phyloP scores from a whole-genome alignment of 306 rosid genomes.

The Trichosanthes truncata region DNA sequence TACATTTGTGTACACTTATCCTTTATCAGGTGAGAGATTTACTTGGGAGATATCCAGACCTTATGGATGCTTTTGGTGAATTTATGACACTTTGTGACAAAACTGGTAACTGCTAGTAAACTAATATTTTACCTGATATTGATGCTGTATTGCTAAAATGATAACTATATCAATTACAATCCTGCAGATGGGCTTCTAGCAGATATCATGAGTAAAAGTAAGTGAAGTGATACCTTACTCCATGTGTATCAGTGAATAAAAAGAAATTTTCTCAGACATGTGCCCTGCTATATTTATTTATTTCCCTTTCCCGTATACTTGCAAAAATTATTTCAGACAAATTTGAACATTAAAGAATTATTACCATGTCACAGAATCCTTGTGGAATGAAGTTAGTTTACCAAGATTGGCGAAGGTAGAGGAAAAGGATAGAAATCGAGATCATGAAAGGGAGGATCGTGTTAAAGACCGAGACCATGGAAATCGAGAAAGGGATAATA shows the following conservation, averaged over 20 bases:
- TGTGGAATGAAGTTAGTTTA: slow-evolving; percentile 48
- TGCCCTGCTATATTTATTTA: neutral
- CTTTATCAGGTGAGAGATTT: slow-evolving; percentile 69
- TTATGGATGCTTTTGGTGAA: slow-evolving; percentile 83
- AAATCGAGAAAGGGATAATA: slow-evolving; percentile 75
- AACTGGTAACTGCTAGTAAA: slow-evolving; percentile 45
- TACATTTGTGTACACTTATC: slow-evolving; percentile 10
- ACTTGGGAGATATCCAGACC: slow-evolving; percentile 85
- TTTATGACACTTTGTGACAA: slow-evolving; percentile 83
- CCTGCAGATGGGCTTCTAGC: slow-evolving; percentile 97
- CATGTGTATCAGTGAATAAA: neutral
- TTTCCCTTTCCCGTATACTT: neutral
- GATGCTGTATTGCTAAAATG: neutral
- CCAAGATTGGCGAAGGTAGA: slow-evolving; percentile 64
- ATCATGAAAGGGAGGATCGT: slow-evolving; percentile 51
- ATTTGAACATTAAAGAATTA: neutral
- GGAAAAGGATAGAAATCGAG: slow-evolving; percentile 66
- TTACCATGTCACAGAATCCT: slow-evolving; percentile 50
- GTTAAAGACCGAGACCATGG: slow-evolving; percentile 59
- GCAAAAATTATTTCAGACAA: neutral
- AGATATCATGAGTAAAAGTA: slow-evolving; percentile 85
- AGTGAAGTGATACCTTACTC: slow-evolving; percentile 15
- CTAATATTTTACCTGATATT: neutral
- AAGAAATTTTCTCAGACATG: neutral
- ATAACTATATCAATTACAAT: neutral